These are phyloP conservation scores for Pelomyxa schiedti DNA, from an alignment of 78 protist species.

Conservation along the genomic window DNA sequence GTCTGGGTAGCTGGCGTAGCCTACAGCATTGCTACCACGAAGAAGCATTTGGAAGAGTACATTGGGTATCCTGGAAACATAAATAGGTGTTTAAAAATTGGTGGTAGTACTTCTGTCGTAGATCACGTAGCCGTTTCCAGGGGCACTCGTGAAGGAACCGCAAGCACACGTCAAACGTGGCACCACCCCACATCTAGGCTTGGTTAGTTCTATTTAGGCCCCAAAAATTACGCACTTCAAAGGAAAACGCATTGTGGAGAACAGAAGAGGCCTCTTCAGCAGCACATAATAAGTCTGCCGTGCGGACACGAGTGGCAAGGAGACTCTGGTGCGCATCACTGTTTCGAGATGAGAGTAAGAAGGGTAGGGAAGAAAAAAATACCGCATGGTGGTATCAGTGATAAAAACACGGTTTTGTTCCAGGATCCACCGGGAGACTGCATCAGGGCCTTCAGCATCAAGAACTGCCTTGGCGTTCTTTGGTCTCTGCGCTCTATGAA, in stretches of 20 bases:
- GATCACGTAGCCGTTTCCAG: conserved; percentile 53
- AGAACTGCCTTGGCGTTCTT: neutral
- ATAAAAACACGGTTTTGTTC: conserved; percentile 14
- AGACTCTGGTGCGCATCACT: conserved; percentile 85
- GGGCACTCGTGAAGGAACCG: conserved; percentile 76
- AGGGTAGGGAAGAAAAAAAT: too few species aligned
- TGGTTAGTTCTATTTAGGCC: neutral
- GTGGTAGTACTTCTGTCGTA: conserved; percentile 36
- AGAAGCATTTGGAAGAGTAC: conserved; percentile 70
- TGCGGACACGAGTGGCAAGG: conserved; percentile 78
- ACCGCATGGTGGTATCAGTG: conserved; percentile 78
- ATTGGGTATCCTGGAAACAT: conserved; percentile 28
- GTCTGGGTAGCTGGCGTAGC: conserved; percentile 83
- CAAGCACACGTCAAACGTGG: conserved; percentile 82
- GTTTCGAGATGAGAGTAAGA: too few species aligned
- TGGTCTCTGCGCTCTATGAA: neutral
- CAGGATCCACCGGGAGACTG: conserved; percentile 37
- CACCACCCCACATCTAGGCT: conserved; percentile 84
- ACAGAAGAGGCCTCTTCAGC: conserved; percentile 41
- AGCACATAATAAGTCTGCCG: conserved; percentile 36
- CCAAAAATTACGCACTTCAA: neutral
- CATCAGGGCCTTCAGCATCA: conserved; percentile 41
- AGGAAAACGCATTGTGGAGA: neutral
- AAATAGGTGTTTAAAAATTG: neutral
- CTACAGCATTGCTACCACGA: conserved; percentile 78